Evolutionary conservation across 2,329 filamentous ascomycete genomes (phyloP).

Genomic region (Ceratocystis ficicola): DNA sequence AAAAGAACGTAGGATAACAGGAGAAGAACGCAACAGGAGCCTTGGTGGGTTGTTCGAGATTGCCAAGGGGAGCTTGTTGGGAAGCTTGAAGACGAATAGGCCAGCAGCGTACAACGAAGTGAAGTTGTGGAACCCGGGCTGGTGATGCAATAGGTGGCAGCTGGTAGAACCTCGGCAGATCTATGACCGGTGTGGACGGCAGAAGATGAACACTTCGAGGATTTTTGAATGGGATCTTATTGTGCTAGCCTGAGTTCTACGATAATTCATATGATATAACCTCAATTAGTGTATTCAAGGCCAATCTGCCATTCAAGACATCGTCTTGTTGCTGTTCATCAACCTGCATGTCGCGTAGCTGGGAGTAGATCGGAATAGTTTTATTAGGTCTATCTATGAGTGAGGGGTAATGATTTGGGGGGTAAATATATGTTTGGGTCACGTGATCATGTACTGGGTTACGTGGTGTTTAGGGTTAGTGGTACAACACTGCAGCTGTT

Average conservation of each 20-base stretch:
- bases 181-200: not conserved
- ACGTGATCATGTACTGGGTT: too few species aligned
- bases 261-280: not conserved
- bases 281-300: not conserved
- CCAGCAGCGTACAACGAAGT: not conserved
- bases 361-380: too few species aligned
- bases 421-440: too few species aligned
- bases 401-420: too few species aligned
- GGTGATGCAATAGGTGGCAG: slow-evolving; percentile 14
- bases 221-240: not conserved
- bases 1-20: not conserved
- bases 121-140: not conserved
- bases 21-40: not conserved
- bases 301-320: not conserved
- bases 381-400: too few species aligned
- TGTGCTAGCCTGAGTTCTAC: not conserved
- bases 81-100: slow-evolving; percentile 1
- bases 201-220: not conserved
- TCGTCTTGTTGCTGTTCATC: not conserved
- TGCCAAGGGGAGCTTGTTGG: not conserved
- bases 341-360: too few species aligned
- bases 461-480: too few species aligned
- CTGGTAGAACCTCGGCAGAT: slow-evolving; percentile 16
- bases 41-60: not conserved
- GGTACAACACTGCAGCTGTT: too few species aligned